phyloP scores from a whole-genome alignment of 768 basidiomycete species.

The Exidia glandulosa region DNA sequence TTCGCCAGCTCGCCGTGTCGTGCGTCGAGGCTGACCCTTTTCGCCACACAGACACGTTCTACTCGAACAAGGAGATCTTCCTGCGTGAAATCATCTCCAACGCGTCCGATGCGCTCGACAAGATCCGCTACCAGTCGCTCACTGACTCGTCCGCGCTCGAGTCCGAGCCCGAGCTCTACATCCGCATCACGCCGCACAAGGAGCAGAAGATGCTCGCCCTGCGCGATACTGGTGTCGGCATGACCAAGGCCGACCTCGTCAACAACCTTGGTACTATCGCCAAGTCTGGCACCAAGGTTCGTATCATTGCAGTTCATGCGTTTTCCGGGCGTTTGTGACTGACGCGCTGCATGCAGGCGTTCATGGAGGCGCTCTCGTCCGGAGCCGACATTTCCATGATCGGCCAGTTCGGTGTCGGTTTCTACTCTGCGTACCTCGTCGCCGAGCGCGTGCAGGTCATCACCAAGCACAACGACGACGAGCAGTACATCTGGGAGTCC shows the following conservation, averaged over 20 bases:
- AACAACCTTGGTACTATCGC: conserved; percentile 98
- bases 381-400: conserved; percentile 65
- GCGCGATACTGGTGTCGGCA: conserved; percentile 94
- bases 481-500: conserved; percentile 99
- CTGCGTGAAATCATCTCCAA: conserved; percentile 97
- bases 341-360: conserved; percentile 45
- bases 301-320: conserved; percentile 8
- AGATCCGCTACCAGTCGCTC: conserved; percentile 93
- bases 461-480: conserved; percentile 99
- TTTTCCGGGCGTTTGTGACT: conserved; percentile 5
- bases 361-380: conserved; percentile 96
- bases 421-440: conserved; percentile 99
- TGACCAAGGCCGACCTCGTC: conserved; percentile 99
- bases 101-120: conserved; percentile 96
- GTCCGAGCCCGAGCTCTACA: conserved; percentile 81
- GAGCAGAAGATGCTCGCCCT: conserved; percentile 86
- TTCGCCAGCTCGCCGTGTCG: conserved; percentile 6
- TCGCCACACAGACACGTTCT: conserved; percentile 78
- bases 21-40: conserved; percentile 6
- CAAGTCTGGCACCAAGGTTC: conserved; percentile 86
- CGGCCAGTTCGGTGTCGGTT: conserved; percentile 97
- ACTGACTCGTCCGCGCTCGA: conserved; percentile 90
- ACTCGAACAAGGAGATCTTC: conserved; percentile 99
- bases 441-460: conserved; percentile 97
- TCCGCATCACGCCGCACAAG: conserved; percentile 92